Conservation (phyloP, 441 rosid species). For the Pelargonium australe region DNA sequence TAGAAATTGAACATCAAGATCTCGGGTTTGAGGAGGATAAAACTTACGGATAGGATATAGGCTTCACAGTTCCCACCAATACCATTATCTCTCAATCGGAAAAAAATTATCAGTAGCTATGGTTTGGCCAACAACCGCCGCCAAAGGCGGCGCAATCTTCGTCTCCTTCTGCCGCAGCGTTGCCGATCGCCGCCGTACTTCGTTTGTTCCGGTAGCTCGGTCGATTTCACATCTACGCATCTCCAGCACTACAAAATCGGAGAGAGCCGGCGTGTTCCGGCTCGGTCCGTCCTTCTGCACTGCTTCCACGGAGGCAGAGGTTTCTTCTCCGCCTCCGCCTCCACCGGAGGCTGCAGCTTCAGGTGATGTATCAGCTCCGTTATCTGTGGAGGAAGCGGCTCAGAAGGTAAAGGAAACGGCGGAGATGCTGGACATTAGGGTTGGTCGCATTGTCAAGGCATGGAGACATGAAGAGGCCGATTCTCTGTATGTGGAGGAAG, state of each 20-base stretch:
- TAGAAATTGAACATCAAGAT: too few relatives aligned
- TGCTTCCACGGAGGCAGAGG: slow-evolving; percentile 5
- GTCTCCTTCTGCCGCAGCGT: background rate
- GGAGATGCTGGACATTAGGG: slow-evolving; percentile 68
- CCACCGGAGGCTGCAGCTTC: slow-evolving; percentile 11
- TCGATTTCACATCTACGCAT: background rate
- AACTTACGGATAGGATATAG: too few relatives aligned
- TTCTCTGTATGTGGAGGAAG: slow-evolving; percentile 82
- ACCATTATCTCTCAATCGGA: too few relatives aligned
- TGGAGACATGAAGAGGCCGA: slow-evolving; percentile 92
- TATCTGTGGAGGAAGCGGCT: slow-evolving; percentile 11
- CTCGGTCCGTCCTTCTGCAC: slow-evolving; percentile 3
- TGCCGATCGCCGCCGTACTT: background rate
- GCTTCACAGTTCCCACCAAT: too few relatives aligned
- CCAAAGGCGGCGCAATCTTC: background rate
- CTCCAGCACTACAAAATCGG: background rate
- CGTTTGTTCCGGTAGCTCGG: background rate
- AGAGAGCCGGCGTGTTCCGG: background rate
- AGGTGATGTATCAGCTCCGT: background rate
- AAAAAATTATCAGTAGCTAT: too few relatives aligned
- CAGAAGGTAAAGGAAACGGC: slow-evolving; percentile 40
- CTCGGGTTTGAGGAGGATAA: too few relatives aligned
- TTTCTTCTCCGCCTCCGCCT: slow-evolving; percentile 17
- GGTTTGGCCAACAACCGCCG: background rate
- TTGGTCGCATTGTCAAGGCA: slow-evolving; percentile 68